A percentile compares a stretch with the other conserved stretches of the same genome.
Evolutionary conservation across 257 asterid genomes (phyloP).

Genomic region (Nyctanthes arbortristis): DNA sequence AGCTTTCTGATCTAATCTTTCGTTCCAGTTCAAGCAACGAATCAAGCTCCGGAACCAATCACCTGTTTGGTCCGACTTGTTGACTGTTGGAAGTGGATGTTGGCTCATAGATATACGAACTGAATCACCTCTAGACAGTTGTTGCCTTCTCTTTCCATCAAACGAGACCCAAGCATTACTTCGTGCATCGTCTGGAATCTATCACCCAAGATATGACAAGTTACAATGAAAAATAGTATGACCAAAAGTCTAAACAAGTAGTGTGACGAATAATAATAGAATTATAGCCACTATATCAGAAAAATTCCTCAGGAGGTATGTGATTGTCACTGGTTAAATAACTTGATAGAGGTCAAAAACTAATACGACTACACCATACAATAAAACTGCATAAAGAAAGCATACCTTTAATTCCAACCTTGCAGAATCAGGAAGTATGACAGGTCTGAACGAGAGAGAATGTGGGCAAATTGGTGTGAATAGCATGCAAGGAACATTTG

Average conservation of each 20-base stretch:
- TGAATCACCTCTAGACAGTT: slow-evolving; percentile 87
- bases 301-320: background rate
- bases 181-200: slow-evolving; percentile 94
- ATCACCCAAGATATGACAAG: slow-evolving; percentile 8
- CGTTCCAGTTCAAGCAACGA: slow-evolving; percentile 99
- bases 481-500: slow-evolving; percentile 99
- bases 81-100: slow-evolving; percentile 96
- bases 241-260: background rate
- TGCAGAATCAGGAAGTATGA: slow-evolving; percentile 98
- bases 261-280: background rate
- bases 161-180: slow-evolving; percentile 98
- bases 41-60: slow-evolving; percentile 97
- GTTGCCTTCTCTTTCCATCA: slow-evolving; percentile 98
- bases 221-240: background rate
- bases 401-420: slow-evolving; percentile 88
- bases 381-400: background rate
- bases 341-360: background rate
- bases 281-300: background rate
- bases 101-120: slow-evolving; percentile 89
- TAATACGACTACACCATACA: background rate
- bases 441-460: slow-evolving; percentile 99
- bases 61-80: slow-evolving; percentile 88
- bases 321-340: background rate
- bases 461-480: slow-evolving; percentile 98
- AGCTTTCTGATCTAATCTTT: slow-evolving; percentile 93